These are phyloP conservation scores for Dichotomopilus funicola DNA, from an alignment of 2,329 filamentous ascomycete genomes.

Conservation along the genomic window DNA sequence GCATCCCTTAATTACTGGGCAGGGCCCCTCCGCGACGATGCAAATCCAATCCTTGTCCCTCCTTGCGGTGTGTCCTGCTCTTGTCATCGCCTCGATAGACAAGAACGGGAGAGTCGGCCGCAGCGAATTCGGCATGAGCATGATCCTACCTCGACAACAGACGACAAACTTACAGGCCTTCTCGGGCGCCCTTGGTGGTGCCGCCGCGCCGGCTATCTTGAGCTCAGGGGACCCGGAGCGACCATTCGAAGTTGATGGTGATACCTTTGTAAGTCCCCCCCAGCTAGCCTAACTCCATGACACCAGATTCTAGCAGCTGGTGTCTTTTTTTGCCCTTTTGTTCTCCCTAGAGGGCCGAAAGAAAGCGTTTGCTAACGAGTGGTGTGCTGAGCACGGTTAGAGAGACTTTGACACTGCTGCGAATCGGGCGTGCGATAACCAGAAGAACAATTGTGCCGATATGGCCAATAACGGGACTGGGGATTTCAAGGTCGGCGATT, in stretches of 20 bases:
- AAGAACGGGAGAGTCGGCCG: slow-evolving; percentile 27
- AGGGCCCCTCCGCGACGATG: not conserved
- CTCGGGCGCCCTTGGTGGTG: slow-evolving; percentile 34
- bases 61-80: slow-evolving; percentile 11
- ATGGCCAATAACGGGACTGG: slow-evolving; percentile 33
- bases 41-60: slow-evolving; percentile 6
- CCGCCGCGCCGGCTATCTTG: slow-evolving; percentile 32
- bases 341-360: not conserved
- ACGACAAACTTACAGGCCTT: slow-evolving; percentile 38
- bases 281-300: not conserved
- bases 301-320: not conserved
- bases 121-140: slow-evolving; percentile 32
- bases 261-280: slow-evolving; percentile 36
- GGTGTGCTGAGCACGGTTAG: not conserved
- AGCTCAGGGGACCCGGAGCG: slow-evolving; percentile 34
- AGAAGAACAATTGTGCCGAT: slow-evolving; percentile 42
- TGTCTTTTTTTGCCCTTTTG: not conserved
- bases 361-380: not conserved
- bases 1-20: too few relatives aligned
- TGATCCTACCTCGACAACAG: slow-evolving; percentile 30
- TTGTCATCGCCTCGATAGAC: slow-evolving; percentile 14
- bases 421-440: slow-evolving; percentile 41
- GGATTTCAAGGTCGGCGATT: slow-evolving; percentile 36
- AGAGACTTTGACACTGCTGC: slow-evolving; percentile 37
- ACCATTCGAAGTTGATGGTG: slow-evolving; percentile 38